Evolutionary conservation across 2,329 filamentous ascomycete genomes (phyloP), one percentile per base, ranked within the genome.

Genomic region (Lasiodiplodia hormozganensis): DNA sequence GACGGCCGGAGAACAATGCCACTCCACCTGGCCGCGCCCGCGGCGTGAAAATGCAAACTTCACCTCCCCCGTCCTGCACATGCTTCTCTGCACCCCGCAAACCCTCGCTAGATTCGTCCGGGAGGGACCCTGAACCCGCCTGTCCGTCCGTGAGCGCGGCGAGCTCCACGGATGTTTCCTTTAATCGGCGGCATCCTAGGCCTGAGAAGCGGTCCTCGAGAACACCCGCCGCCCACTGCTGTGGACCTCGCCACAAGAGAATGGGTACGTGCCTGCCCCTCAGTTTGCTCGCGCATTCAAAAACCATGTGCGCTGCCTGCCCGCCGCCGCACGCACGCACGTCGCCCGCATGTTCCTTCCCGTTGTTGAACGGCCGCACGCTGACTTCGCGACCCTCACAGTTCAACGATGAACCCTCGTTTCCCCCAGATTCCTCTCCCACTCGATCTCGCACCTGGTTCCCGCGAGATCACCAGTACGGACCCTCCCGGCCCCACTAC

Each of bases 371-470:
- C 18, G 25, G 23, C 23, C 25, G 47, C 18, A 31, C 31, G 60
- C 60, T 64, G 60, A 64, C 60, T 25, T 52, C 4, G 28, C n/a
- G 16, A 31, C 28, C 36, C 18, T 38, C 18, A 47, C 11, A 64
- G 60, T 64, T 52, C 47, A 36, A 64, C 40, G 43, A 64, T 64
- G 60, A 47, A 34, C 60, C 10, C 60, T n/a, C 31, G 47, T n/a
- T 21, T 18, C 43, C 47, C 28, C 43, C n/a, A 47, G 60, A 47
- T 64, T 21, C n/a, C 51, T n/a, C 60, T 10, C 28, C 25, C 47
- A 18, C 43, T 38, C 60, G 47, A 52, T 18, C n/a, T 11, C 60
- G 47, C 43, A 52, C 60, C 51, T 47, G 43, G 43, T 52, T 34
- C 25, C 4, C 43, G 60, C 60, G 28, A 31, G 28, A 64, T 23